These are phyloP conservation scores for Xerocomellus intermedius DNA, from an alignment of 768 basidiomycete species.

Conservation along the genomic window DNA sequence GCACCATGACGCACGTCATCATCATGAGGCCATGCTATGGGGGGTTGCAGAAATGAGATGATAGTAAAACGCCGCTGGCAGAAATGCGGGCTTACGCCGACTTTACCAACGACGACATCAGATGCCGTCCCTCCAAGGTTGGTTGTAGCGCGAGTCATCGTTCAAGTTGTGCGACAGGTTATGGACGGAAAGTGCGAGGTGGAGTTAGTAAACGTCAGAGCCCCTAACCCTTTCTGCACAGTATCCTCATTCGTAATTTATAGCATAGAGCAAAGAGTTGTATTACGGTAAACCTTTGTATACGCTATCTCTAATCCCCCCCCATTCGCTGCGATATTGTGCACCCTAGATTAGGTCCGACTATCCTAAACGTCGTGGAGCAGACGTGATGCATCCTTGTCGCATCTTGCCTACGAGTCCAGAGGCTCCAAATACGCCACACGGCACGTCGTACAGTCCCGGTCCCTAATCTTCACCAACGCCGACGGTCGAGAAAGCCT, in stretches of 20 bases:
- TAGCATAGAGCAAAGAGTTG: too few relatives aligned
- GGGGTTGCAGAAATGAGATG: neutral
- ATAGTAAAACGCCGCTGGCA: neutral
- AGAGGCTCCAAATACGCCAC: slow-evolving; percentile 46
- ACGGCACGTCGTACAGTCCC: slow-evolving; percentile 53
- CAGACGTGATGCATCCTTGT: neutral
- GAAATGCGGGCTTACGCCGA: slow-evolving; percentile 33
- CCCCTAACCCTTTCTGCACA: too few relatives aligned
- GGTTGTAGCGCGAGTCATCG: slow-evolving; percentile 34
- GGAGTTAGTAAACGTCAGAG: too few relatives aligned
- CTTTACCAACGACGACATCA: slow-evolving; percentile 36
- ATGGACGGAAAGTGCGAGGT: too few relatives aligned
- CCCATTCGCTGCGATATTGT: neutral
- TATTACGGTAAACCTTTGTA: too few relatives aligned
- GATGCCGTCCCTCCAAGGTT: slow-evolving; percentile 42
- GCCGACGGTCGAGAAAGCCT: slow-evolving; percentile 33
- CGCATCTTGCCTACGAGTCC: slow-evolving; percentile 16
- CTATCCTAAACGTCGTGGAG: neutral
- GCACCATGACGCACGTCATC: slow-evolving; percentile 42
- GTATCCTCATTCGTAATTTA: too few relatives aligned
- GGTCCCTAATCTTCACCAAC: slow-evolving; percentile 65
- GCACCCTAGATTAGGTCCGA: neutral
- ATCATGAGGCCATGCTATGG: slow-evolving; percentile 51
- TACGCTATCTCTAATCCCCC: too few relatives aligned
- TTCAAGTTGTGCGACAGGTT: slow-evolving; percentile 3